Evolutionary conservation across 208 protist species (phyloP).

Genomic region (Wallacemonas sp.): DNA sequence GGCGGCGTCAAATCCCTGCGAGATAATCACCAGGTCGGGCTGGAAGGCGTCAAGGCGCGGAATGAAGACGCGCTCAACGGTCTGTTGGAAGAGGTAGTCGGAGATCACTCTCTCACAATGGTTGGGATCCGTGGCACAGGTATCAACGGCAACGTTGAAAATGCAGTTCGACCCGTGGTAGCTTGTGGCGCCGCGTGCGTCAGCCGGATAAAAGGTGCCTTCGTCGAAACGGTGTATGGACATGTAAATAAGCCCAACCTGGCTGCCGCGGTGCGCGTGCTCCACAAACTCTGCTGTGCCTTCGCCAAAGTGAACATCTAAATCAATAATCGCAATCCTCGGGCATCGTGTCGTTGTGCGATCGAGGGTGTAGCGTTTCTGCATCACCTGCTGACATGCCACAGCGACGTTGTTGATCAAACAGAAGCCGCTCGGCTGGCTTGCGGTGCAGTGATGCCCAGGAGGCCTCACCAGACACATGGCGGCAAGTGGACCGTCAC

Average conservation of each 20-base stretch:
- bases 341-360: slow-evolving; percentile 12
- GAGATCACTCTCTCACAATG: slow-evolving; percentile 71
- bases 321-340: slow-evolving; percentile 83
- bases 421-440: slow-evolving; percentile 84
- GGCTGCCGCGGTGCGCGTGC: slow-evolving; percentile 11
- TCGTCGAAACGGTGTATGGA: slow-evolving; percentile 84
- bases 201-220: slow-evolving; percentile 67
- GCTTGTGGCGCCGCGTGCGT: slow-evolving; percentile 31
- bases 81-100: slow-evolving; percentile 60
- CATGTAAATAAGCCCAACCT: slow-evolving; percentile 64
- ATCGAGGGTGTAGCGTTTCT: slow-evolving; percentile 12
- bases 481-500: slow-evolving; percentile 30
- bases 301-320: slow-evolving; percentile 94
- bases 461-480: slow-evolving; percentile 90
- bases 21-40: slow-evolving; percentile 85
- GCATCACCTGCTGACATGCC: slow-evolving; percentile 50
- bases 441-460: slow-evolving; percentile 84
- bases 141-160: slow-evolving; percentile 82
- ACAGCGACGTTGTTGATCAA: slow-evolving; percentile 90
- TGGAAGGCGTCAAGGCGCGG: slow-evolving; percentile 67
- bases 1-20: slow-evolving; percentile 91
- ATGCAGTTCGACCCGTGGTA: slow-evolving; percentile 52
- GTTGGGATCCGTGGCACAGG: slow-evolving; percentile 39
- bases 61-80: slow-evolving; percentile 69
- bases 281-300: slow-evolving; percentile 92